Evolutionary conservation across 805 yeast species (phyloP).

Genomic region (Pichia manshurica): DNA sequence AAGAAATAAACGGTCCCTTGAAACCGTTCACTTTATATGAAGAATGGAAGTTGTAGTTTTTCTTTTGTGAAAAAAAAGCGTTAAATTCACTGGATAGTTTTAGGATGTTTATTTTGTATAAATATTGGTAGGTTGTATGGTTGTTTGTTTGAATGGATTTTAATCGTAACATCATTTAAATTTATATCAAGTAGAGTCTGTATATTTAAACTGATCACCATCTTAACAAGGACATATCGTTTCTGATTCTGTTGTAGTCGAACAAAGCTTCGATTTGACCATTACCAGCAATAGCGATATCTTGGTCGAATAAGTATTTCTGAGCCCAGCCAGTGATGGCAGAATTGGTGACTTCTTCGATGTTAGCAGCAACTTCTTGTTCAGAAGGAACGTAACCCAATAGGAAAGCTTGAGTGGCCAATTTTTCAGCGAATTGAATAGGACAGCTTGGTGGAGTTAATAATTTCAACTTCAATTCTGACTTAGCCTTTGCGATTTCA

Average conservation of each 20-base stretch:
- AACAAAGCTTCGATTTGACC: constrained; percentile 82
- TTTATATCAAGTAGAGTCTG: not conserved
- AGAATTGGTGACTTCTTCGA: constrained; percentile 57
- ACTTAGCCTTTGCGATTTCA: constrained; percentile 75
- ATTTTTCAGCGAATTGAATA: constrained; percentile 35
- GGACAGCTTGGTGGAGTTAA: constrained; percentile 42
- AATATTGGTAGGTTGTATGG: not conserved
- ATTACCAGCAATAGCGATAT: constrained; percentile 74
- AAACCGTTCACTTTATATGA: not conserved
- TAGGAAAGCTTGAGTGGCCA: constrained; percentile 56
- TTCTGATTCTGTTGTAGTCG: constrained; percentile 82
- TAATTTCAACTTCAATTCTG: constrained; percentile 58
- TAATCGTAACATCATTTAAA: constrained; percentile 2
- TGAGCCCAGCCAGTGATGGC: constrained; percentile 71
- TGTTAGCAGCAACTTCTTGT: constrained; percentile 51
- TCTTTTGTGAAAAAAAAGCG: constrained; percentile 1
- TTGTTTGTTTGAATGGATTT: no score
- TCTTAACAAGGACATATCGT: constrained; percentile 87
- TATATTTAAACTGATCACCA: constrained; percentile 36
- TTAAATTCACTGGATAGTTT: not conserved
- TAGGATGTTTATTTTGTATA: not conserved
- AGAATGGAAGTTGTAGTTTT: not conserved
- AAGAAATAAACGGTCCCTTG: not conserved
- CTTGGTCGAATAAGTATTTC: constrained; percentile 75
- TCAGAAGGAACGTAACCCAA: constrained; percentile 58